Evolutionary conservation across 2,329 filamentous ascomycete species (phyloP).

Genomic region (Aureobasidium sp.): DNA sequence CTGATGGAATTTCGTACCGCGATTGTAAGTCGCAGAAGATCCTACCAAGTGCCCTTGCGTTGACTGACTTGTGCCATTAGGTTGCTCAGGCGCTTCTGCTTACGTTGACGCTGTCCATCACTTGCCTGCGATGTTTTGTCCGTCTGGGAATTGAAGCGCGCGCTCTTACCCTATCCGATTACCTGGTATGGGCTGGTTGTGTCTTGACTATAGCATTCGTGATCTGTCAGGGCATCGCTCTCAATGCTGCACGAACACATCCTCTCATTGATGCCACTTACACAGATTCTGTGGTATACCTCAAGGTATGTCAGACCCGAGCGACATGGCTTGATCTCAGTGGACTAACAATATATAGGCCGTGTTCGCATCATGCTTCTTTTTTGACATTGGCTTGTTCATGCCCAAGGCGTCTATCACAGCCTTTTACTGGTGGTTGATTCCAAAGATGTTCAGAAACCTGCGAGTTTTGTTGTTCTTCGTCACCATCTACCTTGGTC

Average conservation of each 20-base stretch:
- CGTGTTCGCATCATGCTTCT: conserved; percentile 6
- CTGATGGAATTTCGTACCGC: too few species aligned
- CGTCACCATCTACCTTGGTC: neutral
- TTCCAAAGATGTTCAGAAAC: neutral
- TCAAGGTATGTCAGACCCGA: neutral
- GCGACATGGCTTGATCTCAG: too few species aligned
- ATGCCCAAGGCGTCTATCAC: conserved; percentile 5
- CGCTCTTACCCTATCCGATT: conserved; percentile 9
- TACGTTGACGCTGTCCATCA: neutral
- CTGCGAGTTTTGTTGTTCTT: neutral
- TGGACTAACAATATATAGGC: neutral
- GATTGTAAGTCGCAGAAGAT: neutral
- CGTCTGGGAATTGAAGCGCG: conserved; percentile 4
- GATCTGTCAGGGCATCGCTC: neutral
- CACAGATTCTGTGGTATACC: neutral
- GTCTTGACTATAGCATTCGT: neutral
- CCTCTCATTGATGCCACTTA: neutral
- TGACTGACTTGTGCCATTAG: neutral
- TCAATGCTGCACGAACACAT: neutral
- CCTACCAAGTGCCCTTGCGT: too few species aligned
- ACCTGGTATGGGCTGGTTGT: conserved; percentile 5
- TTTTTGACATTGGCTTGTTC: conserved; percentile 8
- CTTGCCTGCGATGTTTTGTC: conserved; percentile 7
- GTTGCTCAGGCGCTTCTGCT: conserved; percentile 1
- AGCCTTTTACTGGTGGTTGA: conserved; percentile 11